Conservation (phyloP, 2,329 filamentous ascomycete species). For the Aspergillus phoenicis region DNA sequence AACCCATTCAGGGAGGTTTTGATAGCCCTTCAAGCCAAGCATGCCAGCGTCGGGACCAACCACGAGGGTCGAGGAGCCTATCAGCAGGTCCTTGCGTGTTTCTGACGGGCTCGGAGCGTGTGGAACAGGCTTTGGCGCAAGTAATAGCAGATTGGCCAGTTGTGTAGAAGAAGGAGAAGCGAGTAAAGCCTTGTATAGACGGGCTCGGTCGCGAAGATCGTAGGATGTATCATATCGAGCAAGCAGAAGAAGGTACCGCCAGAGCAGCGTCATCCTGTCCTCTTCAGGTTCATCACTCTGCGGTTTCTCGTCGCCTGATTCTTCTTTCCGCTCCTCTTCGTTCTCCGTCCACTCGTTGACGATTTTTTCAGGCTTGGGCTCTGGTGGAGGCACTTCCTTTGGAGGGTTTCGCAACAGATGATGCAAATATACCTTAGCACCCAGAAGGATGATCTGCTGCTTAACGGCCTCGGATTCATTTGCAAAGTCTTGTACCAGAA, state of each 20-base stretch:
- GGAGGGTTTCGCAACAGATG: slow-evolving; percentile 63
- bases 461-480: slow-evolving; percentile 85
- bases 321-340: slow-evolving; percentile 26
- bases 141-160: slow-evolving; percentile 83
- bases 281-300: slow-evolving; percentile 27
- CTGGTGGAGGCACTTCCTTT: slow-evolving; percentile 27
- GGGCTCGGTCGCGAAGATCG: slow-evolving; percentile 86
- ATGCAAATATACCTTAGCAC: slow-evolving; percentile 95
- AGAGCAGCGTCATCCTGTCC: slow-evolving; percentile 74
- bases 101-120: slow-evolving; percentile 89
- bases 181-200: slow-evolving; percentile 84
- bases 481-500: slow-evolving; percentile 81
- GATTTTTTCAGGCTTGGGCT: slow-evolving; percentile 19
- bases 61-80: slow-evolving; percentile 85
- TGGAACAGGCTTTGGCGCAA: slow-evolving; percentile 92
- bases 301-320: slow-evolving; percentile 22
- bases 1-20: slow-evolving; percentile 82
- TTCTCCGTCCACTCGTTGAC: slow-evolving; percentile 37
- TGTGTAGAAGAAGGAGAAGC: slow-evolving; percentile 73
- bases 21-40: slow-evolving; percentile 77
- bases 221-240: slow-evolving; percentile 93
- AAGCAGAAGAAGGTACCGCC: slow-evolving; percentile 81
- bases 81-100: slow-evolving; percentile 71
- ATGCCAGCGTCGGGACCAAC: slow-evolving; percentile 74
- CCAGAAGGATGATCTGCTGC: slow-evolving; percentile 86